phyloP scores from a whole-genome alignment of 2,329 filamentous ascomycete species.

The Neophaeococcomyces mojaviensis region DNA sequence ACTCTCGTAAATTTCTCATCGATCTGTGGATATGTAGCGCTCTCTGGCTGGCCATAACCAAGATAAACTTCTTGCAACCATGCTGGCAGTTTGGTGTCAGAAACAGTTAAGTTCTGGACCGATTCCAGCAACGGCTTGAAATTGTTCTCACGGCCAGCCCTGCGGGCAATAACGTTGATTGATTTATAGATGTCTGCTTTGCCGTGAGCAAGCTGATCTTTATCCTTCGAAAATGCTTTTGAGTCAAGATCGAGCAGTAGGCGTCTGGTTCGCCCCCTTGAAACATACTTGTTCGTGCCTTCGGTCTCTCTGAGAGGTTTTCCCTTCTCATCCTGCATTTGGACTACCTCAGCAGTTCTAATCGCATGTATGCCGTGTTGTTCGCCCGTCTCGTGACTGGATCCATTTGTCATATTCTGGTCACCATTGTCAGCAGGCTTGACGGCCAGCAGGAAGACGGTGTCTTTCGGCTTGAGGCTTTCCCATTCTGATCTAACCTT shows the following conservation, averaged over 20 bases:
- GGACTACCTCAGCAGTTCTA: conserved; percentile 76
- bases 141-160: conserved; percentile 87
- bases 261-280: conserved; percentile 55
- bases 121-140: conserved; percentile 91
- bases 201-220: conserved; percentile 56
- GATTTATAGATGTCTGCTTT: conserved; percentile 71
- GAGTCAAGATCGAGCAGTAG: conserved; percentile 77
- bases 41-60: conserved; percentile 89
- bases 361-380: conserved; percentile 40
- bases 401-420: conserved; percentile 49
- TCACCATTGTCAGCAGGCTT: conserved; percentile 45
- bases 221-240: conserved; percentile 68
- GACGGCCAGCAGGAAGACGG: conserved; percentile 77
- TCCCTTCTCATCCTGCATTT: conserved; percentile 79
- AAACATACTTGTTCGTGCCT: conserved; percentile 55
- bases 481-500: conserved; percentile 83
- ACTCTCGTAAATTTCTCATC: conserved; percentile 69
- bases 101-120: conserved; percentile 75
- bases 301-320: conserved; percentile 58
- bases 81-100: conserved; percentile 74
- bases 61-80: conserved; percentile 97
- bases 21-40: conserved; percentile 77
- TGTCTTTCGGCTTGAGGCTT: conserved; percentile 73
- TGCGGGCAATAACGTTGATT: conserved; percentile 78
- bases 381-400: conserved; percentile 26